Evolutionary conservation across 768 basidiomycete genomes (phyloP).

Genomic region (Rhizopogon vinicolor): DNA sequence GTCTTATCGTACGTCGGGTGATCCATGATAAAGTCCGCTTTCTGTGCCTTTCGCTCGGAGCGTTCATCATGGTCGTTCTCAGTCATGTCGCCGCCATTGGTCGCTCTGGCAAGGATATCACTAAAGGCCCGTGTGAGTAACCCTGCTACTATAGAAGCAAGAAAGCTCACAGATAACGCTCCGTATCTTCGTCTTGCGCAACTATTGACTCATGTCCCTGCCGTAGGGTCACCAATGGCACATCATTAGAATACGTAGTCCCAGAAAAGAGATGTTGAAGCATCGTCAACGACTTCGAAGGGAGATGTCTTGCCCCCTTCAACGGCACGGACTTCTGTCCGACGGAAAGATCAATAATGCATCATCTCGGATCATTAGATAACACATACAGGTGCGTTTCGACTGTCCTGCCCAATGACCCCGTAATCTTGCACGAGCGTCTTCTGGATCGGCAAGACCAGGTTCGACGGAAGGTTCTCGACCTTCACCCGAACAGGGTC

Average conservation of each 20-base stretch:
- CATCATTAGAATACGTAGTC: conserved; percentile 42
- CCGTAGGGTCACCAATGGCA: conserved; percentile 56
- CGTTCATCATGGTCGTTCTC: conserved; percentile 59
- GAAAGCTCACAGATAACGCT: conserved; percentile 62
- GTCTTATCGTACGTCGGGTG: conserved; percentile 89
- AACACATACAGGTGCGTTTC: conserved; percentile 26
- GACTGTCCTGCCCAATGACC: conserved; percentile 30
- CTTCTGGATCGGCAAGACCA: conserved; percentile 79
- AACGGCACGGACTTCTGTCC: conserved; percentile 11
- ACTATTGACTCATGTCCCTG: conserved; percentile 26
- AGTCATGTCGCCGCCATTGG: conserved; percentile 40
- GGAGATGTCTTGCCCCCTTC: conserved; percentile 44
- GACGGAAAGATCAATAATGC: conserved; percentile 15
- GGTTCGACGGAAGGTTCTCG: conserved; percentile 63
- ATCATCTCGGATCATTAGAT: background rate
- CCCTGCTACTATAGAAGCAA: background rate
- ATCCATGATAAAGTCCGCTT: conserved; percentile 82
- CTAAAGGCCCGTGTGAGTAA: conserved; percentile 30
- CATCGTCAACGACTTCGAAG: conserved; percentile 52
- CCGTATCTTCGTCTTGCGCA: conserved; percentile 50
- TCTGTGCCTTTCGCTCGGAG: conserved; percentile 69
- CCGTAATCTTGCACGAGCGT: conserved; percentile 59
- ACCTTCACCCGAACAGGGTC: conserved; percentile 71
- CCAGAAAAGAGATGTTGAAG: conserved; percentile 69
- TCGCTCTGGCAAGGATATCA: conserved; percentile 63